These are phyloP conservation scores for Oryza meyeriana DNA, from an alignment of 176 grass and related monocot species.

Conservation along the genomic window DNA sequence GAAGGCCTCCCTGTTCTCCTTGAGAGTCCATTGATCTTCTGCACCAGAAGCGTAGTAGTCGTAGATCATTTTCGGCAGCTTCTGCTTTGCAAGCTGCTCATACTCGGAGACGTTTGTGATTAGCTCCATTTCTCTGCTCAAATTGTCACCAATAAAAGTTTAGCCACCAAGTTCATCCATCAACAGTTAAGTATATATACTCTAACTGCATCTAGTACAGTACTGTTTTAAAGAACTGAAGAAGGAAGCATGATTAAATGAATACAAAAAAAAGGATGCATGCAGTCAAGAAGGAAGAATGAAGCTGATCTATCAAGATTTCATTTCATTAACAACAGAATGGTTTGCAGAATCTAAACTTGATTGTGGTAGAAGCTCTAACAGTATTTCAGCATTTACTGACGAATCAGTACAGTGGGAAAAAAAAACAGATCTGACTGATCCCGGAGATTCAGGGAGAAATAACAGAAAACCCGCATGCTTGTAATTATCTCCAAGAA, in stretches of 20 bases:
- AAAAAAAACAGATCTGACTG: neutral
- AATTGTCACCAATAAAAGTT: neutral
- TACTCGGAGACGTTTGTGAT: constrained; percentile 93
- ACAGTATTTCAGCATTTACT: neutral
- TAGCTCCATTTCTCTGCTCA: constrained; percentile 51
- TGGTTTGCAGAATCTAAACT: neutral
- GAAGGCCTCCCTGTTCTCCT: constrained; percentile 90
- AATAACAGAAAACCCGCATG: neutral
- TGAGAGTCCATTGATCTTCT: constrained; percentile 90
- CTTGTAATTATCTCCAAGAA: neutral
- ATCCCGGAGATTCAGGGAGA: neutral
- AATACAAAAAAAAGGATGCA: neutral
- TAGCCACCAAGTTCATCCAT: neutral
- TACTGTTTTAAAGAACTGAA: neutral
- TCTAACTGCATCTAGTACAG: neutral
- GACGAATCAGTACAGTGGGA: neutral
- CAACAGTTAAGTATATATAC: neutral
- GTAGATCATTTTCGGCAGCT: constrained; percentile 89
- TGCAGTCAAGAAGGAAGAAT: neutral
- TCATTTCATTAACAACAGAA: neutral
- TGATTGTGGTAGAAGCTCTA: neutral
- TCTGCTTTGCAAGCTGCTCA: constrained; percentile 69
- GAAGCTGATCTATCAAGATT: neutral
- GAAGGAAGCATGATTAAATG: neutral
- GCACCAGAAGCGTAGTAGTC: constrained; percentile 96